Evolutionary conservation across 1,139 yeast genomes (phyloP).

Genomic region (Insectozyma bohioensis): DNA sequence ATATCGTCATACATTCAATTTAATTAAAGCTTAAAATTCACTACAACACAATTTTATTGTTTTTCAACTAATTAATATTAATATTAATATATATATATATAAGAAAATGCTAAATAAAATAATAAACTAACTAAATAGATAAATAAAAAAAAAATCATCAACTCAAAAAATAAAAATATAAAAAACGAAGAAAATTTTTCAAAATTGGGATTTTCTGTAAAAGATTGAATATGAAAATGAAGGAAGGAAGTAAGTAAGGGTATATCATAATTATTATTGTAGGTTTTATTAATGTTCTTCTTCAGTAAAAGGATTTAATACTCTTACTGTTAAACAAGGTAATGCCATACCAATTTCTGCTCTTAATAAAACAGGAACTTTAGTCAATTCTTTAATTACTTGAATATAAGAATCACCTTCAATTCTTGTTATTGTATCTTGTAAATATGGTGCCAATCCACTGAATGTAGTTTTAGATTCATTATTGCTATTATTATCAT

Average conservation of each 20-base stretch:
- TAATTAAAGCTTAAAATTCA: too few relatives aligned
- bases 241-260: slow-evolving; percentile 1
- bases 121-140: too few relatives aligned
- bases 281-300: too few relatives aligned
- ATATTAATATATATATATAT: too few relatives aligned
- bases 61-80: too few relatives aligned
- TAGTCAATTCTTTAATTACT: slow-evolving; percentile 73
- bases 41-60: too few relatives aligned
- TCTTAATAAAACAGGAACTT: slow-evolving; percentile 81
- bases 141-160: slow-evolving; percentile 2
- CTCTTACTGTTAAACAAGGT: slow-evolving; percentile 91
- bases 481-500: slow-evolving; percentile 1
- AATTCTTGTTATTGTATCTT: slow-evolving; percentile 52
- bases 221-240: slow-evolving; percentile 1
- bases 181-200: slow-evolving; percentile 1
- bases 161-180: slow-evolving; percentile 3
- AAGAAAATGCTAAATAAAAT: too few relatives aligned
- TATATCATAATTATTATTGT: too few relatives aligned
- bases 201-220: background rate
- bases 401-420: slow-evolving; percentile 70
- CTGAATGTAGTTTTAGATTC: slow-evolving; percentile 18
- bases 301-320: slow-evolving; percentile 77
- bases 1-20: too few relatives aligned
- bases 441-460: slow-evolving; percentile 57
- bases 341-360: slow-evolving; percentile 95